Base-by-base conservation (phyloP, 805 yeast genomes). In the Ogataea ganodermae region DNA sequence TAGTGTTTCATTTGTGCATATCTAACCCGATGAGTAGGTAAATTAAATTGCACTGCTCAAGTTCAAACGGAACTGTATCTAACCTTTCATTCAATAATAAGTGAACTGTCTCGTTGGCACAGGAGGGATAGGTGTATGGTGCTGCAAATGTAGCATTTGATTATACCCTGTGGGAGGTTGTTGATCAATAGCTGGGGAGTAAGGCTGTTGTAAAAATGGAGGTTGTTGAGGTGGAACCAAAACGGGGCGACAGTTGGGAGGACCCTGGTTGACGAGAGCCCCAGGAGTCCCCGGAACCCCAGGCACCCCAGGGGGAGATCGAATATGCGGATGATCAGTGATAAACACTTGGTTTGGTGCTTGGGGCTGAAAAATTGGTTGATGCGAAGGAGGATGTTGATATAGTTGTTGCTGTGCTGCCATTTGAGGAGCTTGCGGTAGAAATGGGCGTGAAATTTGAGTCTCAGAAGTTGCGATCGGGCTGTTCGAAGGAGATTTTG, bases 191-290 rank as follows among this genome's bases (percentile, higher is more conserved):
- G 22, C 13, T 14, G 31, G 14, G 4, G 44, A 7, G 23, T 42
- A 42, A 14, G 14, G 36, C 9, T 14, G 44, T 14, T 40, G 36
- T 31, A 14, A 20, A 20, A 22, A 21, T 3, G 16, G 38, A n/a
- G 17, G 32, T 24, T 31, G 45, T 30, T 30, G 44, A 4, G 35
- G 45, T 12, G 21, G 31, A 18, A 33, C 32, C 12, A 42, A 33
- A 13, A 33, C 22, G 3, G 45, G 45, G 6, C 39, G 37, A n/a
- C 32, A n/a, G 14, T 23, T n/a, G 6, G 44, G 44, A 13, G 27
- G 33, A 4, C 16, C n/a, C 8, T 32, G 28, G n/a, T n/a, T n/a
- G n/a, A n/a, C n/a, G n/a, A n/a, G n/a, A n/a, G n/a, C n/a, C n/a
- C n/a, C n/a, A n/a, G n/a, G n/a, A n/a, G n/a, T n/a, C n/a, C n/a